Base-by-base conservation (phyloP, 2,329 filamentous ascomycete genomes). In the Colletotrichum tamarilloi region DNA sequence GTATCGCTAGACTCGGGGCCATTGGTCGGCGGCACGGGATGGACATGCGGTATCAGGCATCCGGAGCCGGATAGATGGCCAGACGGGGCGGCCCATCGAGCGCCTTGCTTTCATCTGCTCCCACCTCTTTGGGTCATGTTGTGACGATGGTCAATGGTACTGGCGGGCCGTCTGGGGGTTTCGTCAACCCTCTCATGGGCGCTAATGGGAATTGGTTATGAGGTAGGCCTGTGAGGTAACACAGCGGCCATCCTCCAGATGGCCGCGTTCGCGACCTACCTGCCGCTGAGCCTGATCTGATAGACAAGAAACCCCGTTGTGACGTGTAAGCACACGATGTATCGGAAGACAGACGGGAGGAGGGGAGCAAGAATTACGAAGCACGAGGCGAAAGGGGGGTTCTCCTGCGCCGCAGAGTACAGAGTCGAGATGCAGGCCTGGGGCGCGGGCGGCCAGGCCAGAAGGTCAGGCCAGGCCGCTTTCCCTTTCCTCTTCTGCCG, bases 361-460 rank as follows among this genome's bases (percentile, higher is more conserved):
- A 16, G 28, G 22, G 19, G 24, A 28, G 11, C 19, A n/a, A 19
- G 16, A n/a, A 49, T 19, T n/a, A 49, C 16, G 42, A n/a, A 49
- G 42, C 42, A 49, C 42, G 8, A 22, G 42, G 42, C 42, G 19
- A 28, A 22, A 22, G 32, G 11, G 52, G 26, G 42, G 55, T 22
- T n/a, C 8, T n/a, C 42, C 57, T 46, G 30, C 32, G 30, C 55
- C 62, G 62, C 55, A 24, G 68, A 59, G 68, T 67, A 70, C 68
- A 70, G 68, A 56, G 56, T 70, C 68, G 68, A 67, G 38, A 70
- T 60, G 68, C 55, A 65, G 68, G 68, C n/a, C 56, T n/a, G 62
- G 30, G 68, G 68, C 68, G 55, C 32, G 35, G 38, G 26, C 32
- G 62, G 9, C 62, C 62, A 65, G 62, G 62, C 62, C 38, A 42